A percentile compares a stretch with the other conserved stretches of the same genome.
Evolutionary conservation across 1,139 yeast genomes (phyloP).

Genomic region (Zygosaccharomyces sapae): DNA sequence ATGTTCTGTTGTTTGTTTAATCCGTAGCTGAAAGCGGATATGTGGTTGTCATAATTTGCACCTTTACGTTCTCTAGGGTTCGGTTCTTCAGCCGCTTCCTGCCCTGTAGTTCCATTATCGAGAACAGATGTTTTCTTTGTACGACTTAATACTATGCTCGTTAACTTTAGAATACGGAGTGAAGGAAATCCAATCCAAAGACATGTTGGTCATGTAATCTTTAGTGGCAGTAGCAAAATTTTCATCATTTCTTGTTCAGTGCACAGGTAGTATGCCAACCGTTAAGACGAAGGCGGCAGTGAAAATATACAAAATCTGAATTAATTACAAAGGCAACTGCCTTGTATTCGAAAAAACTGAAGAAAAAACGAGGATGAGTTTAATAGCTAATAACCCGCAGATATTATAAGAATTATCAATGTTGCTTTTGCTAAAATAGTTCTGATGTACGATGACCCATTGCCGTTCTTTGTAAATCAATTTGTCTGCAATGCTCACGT

Average conservation of each 20-base stretch:
- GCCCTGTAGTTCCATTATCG: constrained; percentile 11
- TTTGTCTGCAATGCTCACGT: constrained; percentile 31
- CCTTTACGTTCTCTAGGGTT: background rate
- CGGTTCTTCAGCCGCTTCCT: constrained; percentile 10
- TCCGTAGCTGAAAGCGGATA: background rate
- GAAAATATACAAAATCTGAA: constrained; percentile 22
- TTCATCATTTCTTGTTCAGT: constrained; percentile 9
- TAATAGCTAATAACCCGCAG: constrained; percentile 16
- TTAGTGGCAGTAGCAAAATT: too few relatives aligned
- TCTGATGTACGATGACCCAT: constrained; percentile 19
- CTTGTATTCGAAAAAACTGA: background rate
- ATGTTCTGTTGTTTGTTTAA: background rate
- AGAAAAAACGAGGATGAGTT: constrained; percentile 1
- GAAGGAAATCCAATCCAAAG: constrained; percentile 34
- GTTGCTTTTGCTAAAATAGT: constrained; percentile 31
- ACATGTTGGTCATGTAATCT: constrained; percentile 22
- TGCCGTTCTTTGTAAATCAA: constrained; percentile 28
- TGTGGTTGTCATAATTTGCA: background rate
- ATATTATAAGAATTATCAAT: constrained; percentile 26
- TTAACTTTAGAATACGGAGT: constrained; percentile 22
- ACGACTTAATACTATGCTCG: constrained; percentile 7
- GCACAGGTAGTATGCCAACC: constrained; percentile 32
- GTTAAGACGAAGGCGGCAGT: constrained; percentile 30
- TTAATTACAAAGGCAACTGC: constrained; percentile 2
- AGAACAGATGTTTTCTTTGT: background rate